Percentiles rank a stretch among this genome's conserved stretches.
phyloP scores from a whole-genome alignment of 306 rosid genomes.

The Luffa aegyptiaca region DNA sequence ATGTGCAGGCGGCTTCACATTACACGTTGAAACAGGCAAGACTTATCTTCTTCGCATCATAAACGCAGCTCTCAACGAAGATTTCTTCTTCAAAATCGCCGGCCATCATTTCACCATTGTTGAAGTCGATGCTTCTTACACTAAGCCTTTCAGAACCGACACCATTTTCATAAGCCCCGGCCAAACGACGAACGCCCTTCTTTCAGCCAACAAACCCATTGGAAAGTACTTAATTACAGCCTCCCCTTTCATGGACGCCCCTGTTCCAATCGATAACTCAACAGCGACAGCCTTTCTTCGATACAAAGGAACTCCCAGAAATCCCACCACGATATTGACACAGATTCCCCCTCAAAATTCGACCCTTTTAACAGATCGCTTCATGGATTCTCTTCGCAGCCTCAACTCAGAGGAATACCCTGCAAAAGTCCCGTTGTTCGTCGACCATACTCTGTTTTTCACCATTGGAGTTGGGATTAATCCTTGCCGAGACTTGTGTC shows the following conservation, averaged over 20 bases:
- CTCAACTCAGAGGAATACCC: slow-evolving; percentile 54
- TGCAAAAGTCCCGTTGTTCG: slow-evolving; percentile 34
- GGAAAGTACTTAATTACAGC: slow-evolving; percentile 53
- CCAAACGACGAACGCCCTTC: slow-evolving; percentile 64
- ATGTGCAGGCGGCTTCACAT: slow-evolving; percentile 41
- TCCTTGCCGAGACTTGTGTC: slow-evolving; percentile 37
- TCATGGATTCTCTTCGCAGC: slow-evolving; percentile 49
- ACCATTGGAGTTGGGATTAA: slow-evolving; percentile 40
- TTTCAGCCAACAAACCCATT: slow-evolving; percentile 25
- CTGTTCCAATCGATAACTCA: slow-evolving; percentile 44
- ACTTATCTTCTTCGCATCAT: slow-evolving; percentile 60
- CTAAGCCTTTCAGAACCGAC: slow-evolving; percentile 57
- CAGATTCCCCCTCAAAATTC: slow-evolving; percentile 50
- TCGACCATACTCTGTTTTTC: slow-evolving; percentile 49
- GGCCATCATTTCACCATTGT: slow-evolving; percentile 43
- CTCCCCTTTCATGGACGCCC: slow-evolving; percentile 77
- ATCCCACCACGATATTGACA: slow-evolving; percentile 24
- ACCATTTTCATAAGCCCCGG: slow-evolving; percentile 56
- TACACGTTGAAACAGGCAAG: slow-evolving; percentile 56
- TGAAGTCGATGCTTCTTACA: slow-evolving; percentile 67
- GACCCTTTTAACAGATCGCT: slow-evolving; percentile 30
- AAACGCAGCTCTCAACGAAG: slow-evolving; percentile 66
- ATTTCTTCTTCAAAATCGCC: slow-evolving; percentile 65
- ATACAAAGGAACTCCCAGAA: slow-evolving; percentile 36
- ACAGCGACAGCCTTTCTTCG: slow-evolving; percentile 40